Conservation (phyloP, 2,329 filamentous ascomycete genomes). For the Arthrobotrys iridis region DNA sequence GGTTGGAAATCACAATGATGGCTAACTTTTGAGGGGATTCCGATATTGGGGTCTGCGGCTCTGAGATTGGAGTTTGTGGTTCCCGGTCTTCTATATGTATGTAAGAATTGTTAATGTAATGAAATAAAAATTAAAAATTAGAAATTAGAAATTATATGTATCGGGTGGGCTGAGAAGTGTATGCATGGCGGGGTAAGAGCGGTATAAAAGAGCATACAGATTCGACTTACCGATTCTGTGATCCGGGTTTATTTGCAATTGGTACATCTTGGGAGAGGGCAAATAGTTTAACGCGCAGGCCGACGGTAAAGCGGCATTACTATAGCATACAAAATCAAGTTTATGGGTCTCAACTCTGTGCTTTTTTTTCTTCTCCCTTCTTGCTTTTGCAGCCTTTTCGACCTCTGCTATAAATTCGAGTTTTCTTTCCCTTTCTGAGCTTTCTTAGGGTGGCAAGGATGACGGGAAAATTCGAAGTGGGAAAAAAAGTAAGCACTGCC, state of each 20-base stretch:
- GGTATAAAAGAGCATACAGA: no score
- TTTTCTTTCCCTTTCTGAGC: not conserved
- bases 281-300: slow-evolving; percentile 5
- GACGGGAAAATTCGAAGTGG: no score
- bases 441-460: not conserved
- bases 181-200: not conserved
- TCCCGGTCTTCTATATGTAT: not conserved
- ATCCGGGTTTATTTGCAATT: slow-evolving; percentile 2
- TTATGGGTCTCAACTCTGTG: not conserved
- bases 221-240: slow-evolving; percentile 14
- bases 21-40: not conserved
- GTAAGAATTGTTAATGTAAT: no score
- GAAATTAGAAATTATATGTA: not conserved
- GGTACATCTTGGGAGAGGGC: not conserved
- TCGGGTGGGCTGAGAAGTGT: not conserved
- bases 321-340: not conserved
- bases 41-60: slow-evolving; percentile 7
- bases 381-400: not conserved
- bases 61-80: slow-evolving; percentile 21
- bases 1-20: slow-evolving; percentile 18
- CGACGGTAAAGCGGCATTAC: slow-evolving; percentile 9
- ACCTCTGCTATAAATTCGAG: not conserved
- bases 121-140: not conserved
- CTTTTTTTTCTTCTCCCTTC: not conserved
- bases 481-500: slow-evolving; percentile 13